phyloP scores from a whole-genome alignment of 805 yeast species.

The Metschnikowia dekortorum region DNA sequence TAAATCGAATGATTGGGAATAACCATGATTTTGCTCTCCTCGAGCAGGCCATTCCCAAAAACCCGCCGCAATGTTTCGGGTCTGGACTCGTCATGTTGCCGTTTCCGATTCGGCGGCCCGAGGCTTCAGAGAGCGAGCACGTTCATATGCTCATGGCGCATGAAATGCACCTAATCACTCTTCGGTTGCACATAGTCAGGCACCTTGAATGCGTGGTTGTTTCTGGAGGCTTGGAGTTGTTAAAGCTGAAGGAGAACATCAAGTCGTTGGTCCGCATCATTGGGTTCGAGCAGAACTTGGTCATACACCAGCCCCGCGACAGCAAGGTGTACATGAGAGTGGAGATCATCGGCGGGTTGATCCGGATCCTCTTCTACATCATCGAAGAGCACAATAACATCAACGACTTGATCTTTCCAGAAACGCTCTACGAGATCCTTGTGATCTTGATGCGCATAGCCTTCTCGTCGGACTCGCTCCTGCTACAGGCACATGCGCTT shows the following conservation, averaged over 20 bases:
- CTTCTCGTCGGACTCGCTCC: constrained; percentile 43
- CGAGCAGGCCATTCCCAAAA: constrained; percentile 37
- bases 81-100: constrained; percentile 10
- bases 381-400: constrained; percentile 30
- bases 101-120: constrained; percentile 9
- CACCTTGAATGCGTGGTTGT: constrained; percentile 45
- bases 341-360: constrained; percentile 36
- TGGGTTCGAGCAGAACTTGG: constrained; percentile 45
- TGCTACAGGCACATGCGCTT: constrained; percentile 33
- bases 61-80: constrained; percentile 4
- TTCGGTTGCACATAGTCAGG: constrained; percentile 44
- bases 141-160: constrained; percentile 30
- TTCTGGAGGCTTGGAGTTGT: constrained; percentile 21
- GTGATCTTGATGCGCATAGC: constrained; percentile 52
- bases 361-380: constrained; percentile 37
- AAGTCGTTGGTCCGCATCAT: constrained; percentile 40
- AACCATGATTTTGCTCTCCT: constrained; percentile 41
- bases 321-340: constrained; percentile 33
- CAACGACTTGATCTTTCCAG: constrained; percentile 34
- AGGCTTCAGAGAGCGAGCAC: constrained; percentile 1
- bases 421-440: constrained; percentile 42
- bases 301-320: constrained; percentile 44
- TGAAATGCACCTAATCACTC: constrained; percentile 38
- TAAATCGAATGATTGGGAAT: constrained; percentile 52
- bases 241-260: constrained; percentile 36